Percentiles rank a stretch among this genome's conserved stretches.
These are phyloP conservation scores for Xylaria castorea DNA, from an alignment of 495 filamentous ascomycete species.

Conservation along the genomic window DNA sequence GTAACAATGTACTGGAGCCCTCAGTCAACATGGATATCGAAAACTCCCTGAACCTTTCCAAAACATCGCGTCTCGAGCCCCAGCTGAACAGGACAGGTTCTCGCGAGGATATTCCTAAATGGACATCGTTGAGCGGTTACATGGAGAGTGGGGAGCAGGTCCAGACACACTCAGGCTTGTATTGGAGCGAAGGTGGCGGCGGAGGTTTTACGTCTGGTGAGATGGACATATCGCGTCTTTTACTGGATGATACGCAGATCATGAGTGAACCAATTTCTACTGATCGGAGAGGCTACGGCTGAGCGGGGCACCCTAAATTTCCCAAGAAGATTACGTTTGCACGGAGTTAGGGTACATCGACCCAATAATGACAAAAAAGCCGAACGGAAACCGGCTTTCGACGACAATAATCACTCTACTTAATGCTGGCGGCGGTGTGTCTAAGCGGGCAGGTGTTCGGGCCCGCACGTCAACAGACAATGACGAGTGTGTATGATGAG, in stretches of 20 bases:
- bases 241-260: constrained; percentile 51
- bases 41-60: constrained; percentile 40
- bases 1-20: constrained; percentile 47
- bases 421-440: neutral
- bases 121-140: constrained; percentile 36
- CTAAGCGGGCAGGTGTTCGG: neutral
- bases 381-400: neutral
- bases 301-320: constrained; percentile 14
- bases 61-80: constrained; percentile 43
- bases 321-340: neutral
- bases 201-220: constrained; percentile 43
- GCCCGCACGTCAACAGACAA: too few species aligned
- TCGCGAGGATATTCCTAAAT: constrained; percentile 50
- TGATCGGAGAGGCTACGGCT: constrained; percentile 39
- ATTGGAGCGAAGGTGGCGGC: constrained; percentile 36
- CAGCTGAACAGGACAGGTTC: constrained; percentile 49
- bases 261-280: constrained; percentile 30
- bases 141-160: constrained; percentile 44
- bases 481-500: constrained; percentile 17
- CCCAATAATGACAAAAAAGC: neutral
- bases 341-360: neutral
- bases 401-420: neutral
- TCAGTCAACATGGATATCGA: constrained; percentile 47
- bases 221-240: constrained; percentile 58
- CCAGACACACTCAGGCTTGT: constrained; percentile 33